phyloP scores from a whole-genome alignment of 768 basidiomycete species.

The Suillus discolor region DNA sequence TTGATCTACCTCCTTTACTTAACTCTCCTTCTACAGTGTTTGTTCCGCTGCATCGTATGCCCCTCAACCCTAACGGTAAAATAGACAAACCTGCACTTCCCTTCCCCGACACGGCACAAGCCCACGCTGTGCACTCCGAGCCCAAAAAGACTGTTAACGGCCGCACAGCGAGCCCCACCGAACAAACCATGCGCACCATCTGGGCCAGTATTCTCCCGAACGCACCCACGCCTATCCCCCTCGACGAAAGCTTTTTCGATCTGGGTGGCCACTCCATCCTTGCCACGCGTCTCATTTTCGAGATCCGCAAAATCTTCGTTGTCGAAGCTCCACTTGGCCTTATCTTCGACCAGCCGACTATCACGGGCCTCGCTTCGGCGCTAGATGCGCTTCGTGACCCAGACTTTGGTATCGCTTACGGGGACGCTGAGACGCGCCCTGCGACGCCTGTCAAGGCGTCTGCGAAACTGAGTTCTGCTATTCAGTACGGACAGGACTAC shows the following conservation, averaged over 20 bases:
- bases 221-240: constrained; percentile 73
- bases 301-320: constrained; percentile 90
- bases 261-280: constrained; percentile 98
- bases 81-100: constrained; percentile 98
- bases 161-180: constrained; percentile 62
- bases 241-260: constrained; percentile 97
- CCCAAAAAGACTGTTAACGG: constrained; percentile 33
- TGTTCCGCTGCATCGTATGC: constrained; percentile 93
- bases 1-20: not conserved
- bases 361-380: constrained; percentile 71
- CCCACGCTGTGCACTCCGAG: constrained; percentile 43
- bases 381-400: constrained; percentile 75
- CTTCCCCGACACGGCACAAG: constrained; percentile 93
- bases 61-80: constrained; percentile 98
- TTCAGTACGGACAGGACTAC: constrained; percentile 82
- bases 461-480: constrained; percentile 26
- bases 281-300: constrained; percentile 95
- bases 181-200: constrained; percentile 79
- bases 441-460: constrained; percentile 24
- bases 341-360: constrained; percentile 90
- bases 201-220: constrained; percentile 85
- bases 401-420: constrained; percentile 72
- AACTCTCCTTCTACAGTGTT: constrained; percentile 63
- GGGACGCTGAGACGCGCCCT: constrained; percentile 24
- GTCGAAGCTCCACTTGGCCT: constrained; percentile 89